These are phyloP conservation scores for Symmetrospora coprosmae DNA, from an alignment of 768 basidiomycete species.

Conservation along the genomic window DNA sequence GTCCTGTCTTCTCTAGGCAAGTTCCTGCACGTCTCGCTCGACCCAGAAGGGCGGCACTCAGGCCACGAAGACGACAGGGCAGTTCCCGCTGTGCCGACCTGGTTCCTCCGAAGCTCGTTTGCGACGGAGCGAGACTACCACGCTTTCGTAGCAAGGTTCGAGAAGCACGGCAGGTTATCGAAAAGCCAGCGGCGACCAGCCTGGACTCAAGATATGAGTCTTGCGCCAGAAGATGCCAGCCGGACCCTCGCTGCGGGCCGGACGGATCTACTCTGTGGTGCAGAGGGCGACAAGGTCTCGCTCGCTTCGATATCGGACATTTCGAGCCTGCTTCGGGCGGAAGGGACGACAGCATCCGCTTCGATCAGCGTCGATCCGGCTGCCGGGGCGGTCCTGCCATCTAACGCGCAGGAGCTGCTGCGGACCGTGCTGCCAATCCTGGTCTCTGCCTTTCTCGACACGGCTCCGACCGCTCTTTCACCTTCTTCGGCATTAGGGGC, in stretches of 20 bases:
- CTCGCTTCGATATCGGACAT: background rate
- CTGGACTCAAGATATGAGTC: too few relatives aligned
- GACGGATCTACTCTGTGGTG: background rate
- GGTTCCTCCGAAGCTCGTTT: background rate
- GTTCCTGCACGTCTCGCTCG: background rate
- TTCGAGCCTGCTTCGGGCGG: too few relatives aligned
- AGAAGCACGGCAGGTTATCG: too few relatives aligned
- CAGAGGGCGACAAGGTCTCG: background rate
- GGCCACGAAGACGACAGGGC: background rate
- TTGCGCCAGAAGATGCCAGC: background rate
- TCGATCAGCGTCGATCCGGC: too few relatives aligned
- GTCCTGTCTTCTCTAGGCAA: conserved; percentile 2
- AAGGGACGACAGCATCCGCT: too few relatives aligned
- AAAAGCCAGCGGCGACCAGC: too few relatives aligned
- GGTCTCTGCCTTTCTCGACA: conserved; percentile 6
- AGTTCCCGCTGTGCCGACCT: background rate
- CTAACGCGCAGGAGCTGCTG: background rate
- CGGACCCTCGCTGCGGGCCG: background rate
- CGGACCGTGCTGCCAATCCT: conserved; percentile 7
- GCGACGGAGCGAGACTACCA: background rate
- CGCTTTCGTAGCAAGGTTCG: background rate
- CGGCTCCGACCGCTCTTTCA: conserved; percentile 10
- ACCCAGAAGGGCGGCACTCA: background rate
- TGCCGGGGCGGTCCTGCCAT: background rate
- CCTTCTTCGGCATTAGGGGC: too few relatives aligned